Evolutionary conservation across 176 grass and related monocot species (phyloP).

Genomic region (Oryza meridionalis): DNA sequence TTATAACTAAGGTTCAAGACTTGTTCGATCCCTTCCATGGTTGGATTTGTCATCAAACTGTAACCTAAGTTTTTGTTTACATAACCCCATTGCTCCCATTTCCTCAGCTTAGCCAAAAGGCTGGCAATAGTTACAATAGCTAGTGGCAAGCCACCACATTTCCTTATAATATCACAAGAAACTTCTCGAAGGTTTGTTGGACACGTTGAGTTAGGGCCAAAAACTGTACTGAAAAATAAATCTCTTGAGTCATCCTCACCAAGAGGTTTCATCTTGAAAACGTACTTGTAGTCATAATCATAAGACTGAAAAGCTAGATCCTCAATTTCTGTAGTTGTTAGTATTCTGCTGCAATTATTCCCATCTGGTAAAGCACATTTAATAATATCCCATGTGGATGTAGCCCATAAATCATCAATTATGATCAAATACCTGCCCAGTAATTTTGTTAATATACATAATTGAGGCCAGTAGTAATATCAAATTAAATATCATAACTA

Average conservation of each 20-base stretch:
- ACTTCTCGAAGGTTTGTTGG: neutral
- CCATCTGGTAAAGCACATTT: conserved; percentile 12
- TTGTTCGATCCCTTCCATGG: neutral
- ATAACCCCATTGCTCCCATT: neutral
- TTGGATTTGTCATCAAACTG: conserved; percentile 3
- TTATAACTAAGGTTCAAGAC: neutral
- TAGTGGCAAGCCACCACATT: conserved; percentile 31
- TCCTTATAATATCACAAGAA: neutral
- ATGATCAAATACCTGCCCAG: too few species aligned
- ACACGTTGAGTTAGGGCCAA: neutral
- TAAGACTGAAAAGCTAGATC: neutral
- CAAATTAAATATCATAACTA: too few species aligned
- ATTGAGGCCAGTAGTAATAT: too few species aligned
- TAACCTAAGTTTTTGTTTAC: neutral
- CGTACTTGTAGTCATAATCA: neutral
- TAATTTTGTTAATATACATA: too few species aligned
- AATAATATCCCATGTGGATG: conserved; percentile 1
- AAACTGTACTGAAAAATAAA: neutral
- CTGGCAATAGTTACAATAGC: conserved; percentile 17
- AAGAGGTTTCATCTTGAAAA: neutral
- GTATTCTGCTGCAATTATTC: neutral
- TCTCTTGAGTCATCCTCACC: too few species aligned
- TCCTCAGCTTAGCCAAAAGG: neutral
- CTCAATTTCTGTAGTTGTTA: neutral
- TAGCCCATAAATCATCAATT: conserved; percentile 9